Evolutionary conservation across 495 filamentous ascomycete species (phyloP).

Genomic region (Articulospora tetracladia): DNA sequence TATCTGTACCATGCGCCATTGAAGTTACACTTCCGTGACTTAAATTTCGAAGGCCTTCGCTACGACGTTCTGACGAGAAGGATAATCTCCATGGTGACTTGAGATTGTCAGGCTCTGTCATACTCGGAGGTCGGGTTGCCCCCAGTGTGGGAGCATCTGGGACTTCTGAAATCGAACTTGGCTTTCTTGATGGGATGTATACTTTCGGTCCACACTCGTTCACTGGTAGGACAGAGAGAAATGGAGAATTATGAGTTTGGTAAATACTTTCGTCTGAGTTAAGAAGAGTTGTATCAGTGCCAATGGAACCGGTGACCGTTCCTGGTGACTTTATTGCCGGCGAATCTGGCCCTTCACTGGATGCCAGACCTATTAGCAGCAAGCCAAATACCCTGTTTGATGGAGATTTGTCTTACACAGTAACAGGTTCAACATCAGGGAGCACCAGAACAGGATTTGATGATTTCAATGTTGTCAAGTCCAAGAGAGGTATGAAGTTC

Average conservation of each 20-base stretch:
- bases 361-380: not conserved
- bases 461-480: not conserved
- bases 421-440: no score
- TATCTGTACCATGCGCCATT: not conserved
- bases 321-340: not conserved
- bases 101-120: slow-evolving; percentile 11
- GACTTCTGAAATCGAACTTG: slow-evolving; percentile 11
- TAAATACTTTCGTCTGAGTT: not conserved
- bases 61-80: slow-evolving; percentile 19
- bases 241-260: slow-evolving; percentile 13
- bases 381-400: no score
- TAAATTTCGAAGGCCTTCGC: slow-evolving; percentile 18
- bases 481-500: not conserved
- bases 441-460: not conserved
- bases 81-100: slow-evolving; percentile 28
- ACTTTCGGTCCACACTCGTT: not conserved
- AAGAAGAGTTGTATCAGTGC: not conserved
- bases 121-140: slow-evolving; percentile 19
- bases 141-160: slow-evolving; percentile 16
- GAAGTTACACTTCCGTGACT: slow-evolving; percentile 7
- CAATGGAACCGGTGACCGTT: not conserved
- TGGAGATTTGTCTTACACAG: no score
- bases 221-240: not conserved
- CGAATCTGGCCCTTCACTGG: not conserved
- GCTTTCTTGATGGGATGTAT: slow-evolving; percentile 10